Conservation (phyloP, 176 grass and related monocot genomes). For the Aegilops bicornis region DNA sequence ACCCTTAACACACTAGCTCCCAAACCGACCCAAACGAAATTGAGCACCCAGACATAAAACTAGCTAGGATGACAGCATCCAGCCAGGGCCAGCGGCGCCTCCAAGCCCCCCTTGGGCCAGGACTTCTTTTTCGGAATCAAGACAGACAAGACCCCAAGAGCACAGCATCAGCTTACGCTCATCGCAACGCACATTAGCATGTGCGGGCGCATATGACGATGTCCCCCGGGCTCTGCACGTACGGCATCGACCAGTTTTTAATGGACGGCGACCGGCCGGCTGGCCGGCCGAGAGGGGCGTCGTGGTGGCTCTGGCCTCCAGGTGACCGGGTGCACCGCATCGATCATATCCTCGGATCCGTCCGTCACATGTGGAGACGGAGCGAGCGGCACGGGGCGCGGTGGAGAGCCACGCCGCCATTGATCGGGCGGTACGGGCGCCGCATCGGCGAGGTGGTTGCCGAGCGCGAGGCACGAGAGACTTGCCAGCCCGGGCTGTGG, state of each 20-base stretch:
- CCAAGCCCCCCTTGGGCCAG: not conserved
- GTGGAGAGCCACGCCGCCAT: no score
- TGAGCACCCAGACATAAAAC: not conserved
- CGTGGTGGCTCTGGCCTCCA: not conserved
- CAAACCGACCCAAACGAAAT: not conserved
- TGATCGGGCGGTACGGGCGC: no score
- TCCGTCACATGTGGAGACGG: not conserved
- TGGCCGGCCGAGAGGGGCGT: no score
- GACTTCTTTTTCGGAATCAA: not conserved
- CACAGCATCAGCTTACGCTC: not conserved
- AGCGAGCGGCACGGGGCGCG: not conserved
- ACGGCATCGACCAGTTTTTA: not conserved
- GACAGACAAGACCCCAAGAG: not conserved
- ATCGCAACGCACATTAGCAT: not conserved
- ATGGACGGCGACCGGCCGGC: constrained; percentile 8
- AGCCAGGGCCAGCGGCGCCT: not conserved
- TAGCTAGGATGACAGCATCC: not conserved
- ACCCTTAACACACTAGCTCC: not conserved
- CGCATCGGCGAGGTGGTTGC: no score
- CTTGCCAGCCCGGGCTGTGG: no score
- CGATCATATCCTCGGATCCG: not conserved
- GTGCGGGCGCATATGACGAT: constrained; percentile 38
- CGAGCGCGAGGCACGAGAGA: no score
- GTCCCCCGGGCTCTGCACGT: constrained; percentile 3
- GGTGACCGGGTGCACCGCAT: not conserved